Evolutionary conservation across 2,329 filamentous ascomycete species (phyloP), one percentile per base, ranked within the genome.

Genomic region (Penicillium freii): DNA sequence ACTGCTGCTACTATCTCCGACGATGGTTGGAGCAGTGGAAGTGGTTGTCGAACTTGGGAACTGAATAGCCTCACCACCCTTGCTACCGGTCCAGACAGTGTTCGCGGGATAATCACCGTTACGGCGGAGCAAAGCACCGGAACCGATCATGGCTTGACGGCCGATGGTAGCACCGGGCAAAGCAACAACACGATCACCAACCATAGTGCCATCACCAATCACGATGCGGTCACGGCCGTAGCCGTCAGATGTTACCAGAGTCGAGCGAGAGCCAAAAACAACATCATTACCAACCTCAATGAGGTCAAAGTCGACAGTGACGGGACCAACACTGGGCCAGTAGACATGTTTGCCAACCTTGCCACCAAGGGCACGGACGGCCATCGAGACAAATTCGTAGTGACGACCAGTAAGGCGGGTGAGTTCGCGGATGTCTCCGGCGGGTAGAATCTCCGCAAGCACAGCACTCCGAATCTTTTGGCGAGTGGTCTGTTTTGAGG

Each of bases 271-370:
- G 0, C 83, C 82, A 60, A 85, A 85, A 10, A 85, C 81, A n/a
- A 85, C 82, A 66, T 85, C 80, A 55, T 84, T 78, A 10, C 83
- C 83, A 58, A 85, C 74, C 25, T 84, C 77, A 11, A 85, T 64
- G 1, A 84, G 71, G 59, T 84, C 80, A 60, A 83, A 84, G 60
- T 84, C 81, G 17, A 80, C 76, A 36, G 84, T 78, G 1, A 70
- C 72, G 0, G 82, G 82, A 0, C 82, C 82, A 17, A 80, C 83
- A 9, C 82, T 82, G 3, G 82, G 82, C 82, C 82, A 84, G 67
- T 84, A 84, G 0, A 84, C 78, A 5, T 79, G 76, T 64, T 77
- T 75, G 25, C 82, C 82, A 40, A 83, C 75, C 15, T 63, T 63
- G 17, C 77, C 80, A n/a, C 82, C 82, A 19, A 84, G 70, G 55